Evolutionary conservation across 176 grass and related monocot species (phyloP).

Genomic region (Tuctoria greenei): DNA sequence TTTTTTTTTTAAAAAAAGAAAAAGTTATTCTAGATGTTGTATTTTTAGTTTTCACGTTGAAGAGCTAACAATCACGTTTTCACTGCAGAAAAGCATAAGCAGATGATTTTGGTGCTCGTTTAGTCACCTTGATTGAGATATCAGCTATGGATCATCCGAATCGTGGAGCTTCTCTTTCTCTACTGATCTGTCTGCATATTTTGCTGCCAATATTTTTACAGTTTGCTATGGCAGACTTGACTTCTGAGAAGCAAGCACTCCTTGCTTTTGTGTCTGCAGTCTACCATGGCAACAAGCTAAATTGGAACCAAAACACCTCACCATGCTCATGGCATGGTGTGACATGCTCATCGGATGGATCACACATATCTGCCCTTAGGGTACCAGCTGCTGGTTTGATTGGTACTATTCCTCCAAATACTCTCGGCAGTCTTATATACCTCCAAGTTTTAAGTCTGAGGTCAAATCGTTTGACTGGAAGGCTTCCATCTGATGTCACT

Average conservation of each 20-base stretch:
- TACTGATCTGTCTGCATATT: constrained; percentile 36
- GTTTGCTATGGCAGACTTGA: constrained; percentile 44
- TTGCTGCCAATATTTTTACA: constrained; percentile 45
- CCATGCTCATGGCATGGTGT: constrained; percentile 94
- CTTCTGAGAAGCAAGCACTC: constrained; percentile 84
- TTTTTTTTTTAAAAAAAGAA: no score
- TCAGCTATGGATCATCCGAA: constrained; percentile 40
- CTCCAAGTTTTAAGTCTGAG: constrained; percentile 86
- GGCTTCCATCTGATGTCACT: constrained; percentile 64
- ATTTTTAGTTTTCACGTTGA: constrained; percentile 15
- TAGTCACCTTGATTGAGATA: constrained; percentile 28
- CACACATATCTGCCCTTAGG: constrained; percentile 59
- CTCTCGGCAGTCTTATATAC: constrained; percentile 69
- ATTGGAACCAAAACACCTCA: constrained; percentile 67
- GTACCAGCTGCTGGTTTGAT: constrained; percentile 78
- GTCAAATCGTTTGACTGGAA: constrained; percentile 74
- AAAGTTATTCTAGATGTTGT: neutral
- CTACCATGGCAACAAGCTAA: constrained; percentile 59
- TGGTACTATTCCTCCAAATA: constrained; percentile 75
- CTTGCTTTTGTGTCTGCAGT: constrained; percentile 69
- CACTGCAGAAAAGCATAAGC: constrained; percentile 23
- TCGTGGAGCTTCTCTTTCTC: constrained; percentile 18
- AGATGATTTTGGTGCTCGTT: constrained; percentile 13
- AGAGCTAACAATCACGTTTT: constrained; percentile 37
- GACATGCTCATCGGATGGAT: constrained; percentile 53